A percentile compares a stretch with the other conserved stretches of the same genome.
phyloP scores from a whole-genome alignment of 2,329 filamentous ascomycete genomes.

The Cladosporium velox region DNA sequence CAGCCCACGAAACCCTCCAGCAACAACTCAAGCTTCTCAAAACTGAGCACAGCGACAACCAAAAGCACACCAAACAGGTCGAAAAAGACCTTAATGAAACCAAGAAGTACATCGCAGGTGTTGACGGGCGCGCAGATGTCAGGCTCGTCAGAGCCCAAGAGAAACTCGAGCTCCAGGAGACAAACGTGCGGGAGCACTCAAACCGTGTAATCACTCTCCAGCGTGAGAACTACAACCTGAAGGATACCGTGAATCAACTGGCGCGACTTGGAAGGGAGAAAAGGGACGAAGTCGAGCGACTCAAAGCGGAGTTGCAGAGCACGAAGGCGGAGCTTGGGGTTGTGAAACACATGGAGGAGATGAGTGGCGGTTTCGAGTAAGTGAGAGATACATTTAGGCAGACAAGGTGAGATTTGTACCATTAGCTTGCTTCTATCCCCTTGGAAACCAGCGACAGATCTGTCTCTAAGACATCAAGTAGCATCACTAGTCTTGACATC shows the following conservation, averaged over 20 bases:
- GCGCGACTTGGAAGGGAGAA: background rate
- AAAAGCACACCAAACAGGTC: background rate
- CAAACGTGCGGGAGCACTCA: background rate
- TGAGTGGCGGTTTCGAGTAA: background rate
- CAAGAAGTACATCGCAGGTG: background rate
- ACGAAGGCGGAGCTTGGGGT: slow-evolving; percentile 2
- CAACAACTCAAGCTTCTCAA: background rate
- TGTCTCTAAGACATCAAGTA: background rate
- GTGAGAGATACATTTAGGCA: background rate
- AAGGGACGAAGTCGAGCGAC: background rate
- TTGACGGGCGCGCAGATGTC: background rate
- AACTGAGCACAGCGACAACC: background rate
- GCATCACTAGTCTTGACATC: background rate
- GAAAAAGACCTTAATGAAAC: background rate
- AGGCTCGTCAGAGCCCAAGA: background rate
- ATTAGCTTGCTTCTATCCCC: background rate
- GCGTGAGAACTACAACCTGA: background rate
- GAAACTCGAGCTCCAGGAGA: background rate
- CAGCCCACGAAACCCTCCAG: background rate
- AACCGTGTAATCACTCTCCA: background rate
- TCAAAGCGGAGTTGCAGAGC: background rate
- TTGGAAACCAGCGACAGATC: background rate
- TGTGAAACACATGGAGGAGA: background rate
- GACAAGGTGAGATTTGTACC: background rate
- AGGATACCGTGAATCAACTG: background rate